Conservation (phyloP, 176 grass and related monocot genomes). For the Musa schizocarpa region DNA sequence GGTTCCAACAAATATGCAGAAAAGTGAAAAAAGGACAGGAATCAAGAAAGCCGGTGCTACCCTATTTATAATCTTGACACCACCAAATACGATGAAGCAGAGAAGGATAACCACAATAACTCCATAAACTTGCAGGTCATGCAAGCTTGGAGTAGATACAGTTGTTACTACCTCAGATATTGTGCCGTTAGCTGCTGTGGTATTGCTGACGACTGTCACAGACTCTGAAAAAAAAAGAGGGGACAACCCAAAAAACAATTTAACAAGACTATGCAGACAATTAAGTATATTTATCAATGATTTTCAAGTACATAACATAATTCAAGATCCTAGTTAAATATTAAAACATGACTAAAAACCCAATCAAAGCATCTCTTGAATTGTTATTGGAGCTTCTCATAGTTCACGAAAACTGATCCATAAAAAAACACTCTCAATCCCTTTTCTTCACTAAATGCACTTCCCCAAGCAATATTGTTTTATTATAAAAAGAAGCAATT, state of each 20-base stretch:
- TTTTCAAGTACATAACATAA: too few species aligned
- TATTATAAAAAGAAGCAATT: too few species aligned
- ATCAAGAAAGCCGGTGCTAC: slow-evolving; percentile 91
- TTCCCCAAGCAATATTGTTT: too few species aligned
- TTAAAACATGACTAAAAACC: too few species aligned
- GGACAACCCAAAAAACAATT: neutral
- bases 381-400: too few species aligned
- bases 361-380: too few species aligned
- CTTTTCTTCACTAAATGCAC: too few species aligned
- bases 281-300: neutral
- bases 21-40: slow-evolving; percentile 81
- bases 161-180: slow-evolving; percentile 16
- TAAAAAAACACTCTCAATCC: too few species aligned
- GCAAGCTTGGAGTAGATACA: slow-evolving; percentile 80
- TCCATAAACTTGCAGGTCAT: slow-evolving; percentile 95
- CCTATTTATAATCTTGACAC: slow-evolving; percentile 97
- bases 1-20: slow-evolving; percentile 91
- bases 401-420: too few species aligned
- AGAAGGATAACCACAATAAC: slow-evolving; percentile 85
- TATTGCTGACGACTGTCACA: slow-evolving; percentile 68
- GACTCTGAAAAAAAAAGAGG: slow-evolving; percentile 43
- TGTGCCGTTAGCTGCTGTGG: slow-evolving; percentile 49
- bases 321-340: too few species aligned
- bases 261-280: neutral
- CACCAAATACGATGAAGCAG: slow-evolving; percentile 98